A percentile compares a stretch with the other conserved stretches of the same genome.
Evolutionary conservation across 495 filamentous ascomycete genomes (phyloP).

Genomic region (Aspergillus campestris): DNA sequence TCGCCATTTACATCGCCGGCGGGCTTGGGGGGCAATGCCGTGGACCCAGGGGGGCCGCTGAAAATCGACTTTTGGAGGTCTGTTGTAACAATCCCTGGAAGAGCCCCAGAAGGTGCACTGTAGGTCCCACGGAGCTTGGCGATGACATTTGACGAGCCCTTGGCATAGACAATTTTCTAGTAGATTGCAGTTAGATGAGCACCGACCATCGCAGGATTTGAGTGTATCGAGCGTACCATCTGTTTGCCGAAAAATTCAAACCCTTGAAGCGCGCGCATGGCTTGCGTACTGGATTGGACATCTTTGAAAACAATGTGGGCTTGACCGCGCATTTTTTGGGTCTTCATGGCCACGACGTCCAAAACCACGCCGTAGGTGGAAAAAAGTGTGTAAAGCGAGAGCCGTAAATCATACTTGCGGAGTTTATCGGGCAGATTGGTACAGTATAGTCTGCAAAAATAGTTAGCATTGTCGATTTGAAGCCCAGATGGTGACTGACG

Average conservation of each 20-base stretch:
- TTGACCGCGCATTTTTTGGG: conserved; percentile 85
- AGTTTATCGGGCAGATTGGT: conserved; percentile 81
- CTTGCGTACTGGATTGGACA: conserved; percentile 76
- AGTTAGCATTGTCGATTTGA: conserved; percentile 19
- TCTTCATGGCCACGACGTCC: conserved; percentile 87
- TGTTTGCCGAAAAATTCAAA: conserved; percentile 81
- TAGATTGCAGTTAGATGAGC: conserved; percentile 6
- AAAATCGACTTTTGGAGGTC: conserved; percentile 80
- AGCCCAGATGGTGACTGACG: conserved; percentile 40
- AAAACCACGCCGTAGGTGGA: conserved; percentile 88
- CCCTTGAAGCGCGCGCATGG: conserved; percentile 78
- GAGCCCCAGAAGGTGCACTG: conserved; percentile 47
- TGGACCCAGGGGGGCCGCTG: conserved; percentile 50
- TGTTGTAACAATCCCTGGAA: conserved; percentile 51
- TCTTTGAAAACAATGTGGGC: conserved; percentile 90
- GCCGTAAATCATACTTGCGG: conserved; percentile 72
- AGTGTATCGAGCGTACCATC: conserved; percentile 52
- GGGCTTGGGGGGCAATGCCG: conserved; percentile 32
- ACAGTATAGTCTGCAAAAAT: conserved; percentile 62
- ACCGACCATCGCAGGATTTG: neutral
- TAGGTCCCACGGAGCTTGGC: conserved; percentile 88
- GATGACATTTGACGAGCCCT: conserved; percentile 74
- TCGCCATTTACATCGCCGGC: conserved; percentile 29
- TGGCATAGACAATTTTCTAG: conserved; percentile 83
- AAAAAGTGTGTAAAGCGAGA: conserved; percentile 85